Percentiles rank a stretch among this genome's conserved stretches.
Evolutionary conservation across 805 yeast genomes (phyloP).

Genomic region (Scheffersomyces ergatensis): DNA sequence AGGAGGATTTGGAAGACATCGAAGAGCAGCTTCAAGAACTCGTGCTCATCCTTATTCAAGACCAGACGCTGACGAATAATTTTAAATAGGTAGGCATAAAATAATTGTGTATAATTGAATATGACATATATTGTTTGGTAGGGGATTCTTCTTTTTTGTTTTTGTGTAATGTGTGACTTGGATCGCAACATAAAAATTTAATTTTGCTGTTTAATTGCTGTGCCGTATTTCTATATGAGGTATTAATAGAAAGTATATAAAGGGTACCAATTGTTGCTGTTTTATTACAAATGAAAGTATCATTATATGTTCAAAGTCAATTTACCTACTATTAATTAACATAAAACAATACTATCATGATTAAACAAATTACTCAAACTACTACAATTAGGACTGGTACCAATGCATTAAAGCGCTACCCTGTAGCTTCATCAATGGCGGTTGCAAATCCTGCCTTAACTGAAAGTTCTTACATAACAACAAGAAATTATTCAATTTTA

Average conservation of each 20-base stretch:
- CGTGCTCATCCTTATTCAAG: slow-evolving; percentile 21
- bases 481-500: slow-evolving; percentile 21
- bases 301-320: too few relatives aligned
- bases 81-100: too few relatives aligned
- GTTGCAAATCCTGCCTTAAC: not conserved
- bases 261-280: too few relatives aligned
- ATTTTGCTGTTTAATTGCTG: too few relatives aligned
- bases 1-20: slow-evolving; percentile 19
- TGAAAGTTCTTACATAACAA: not conserved
- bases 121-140: too few relatives aligned
- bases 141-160: too few relatives aligned
- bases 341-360: not conserved
- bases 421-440: slow-evolving; percentile 1
- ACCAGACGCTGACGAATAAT: slow-evolving; percentile 8
- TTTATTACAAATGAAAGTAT: too few relatives aligned
- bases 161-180: too few relatives aligned
- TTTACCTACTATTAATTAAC: not conserved
- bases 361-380: not conserved
- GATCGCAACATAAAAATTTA: too few relatives aligned
- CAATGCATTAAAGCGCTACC: not conserved
- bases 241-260: too few relatives aligned
- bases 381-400: not conserved
- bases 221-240: too few relatives aligned
- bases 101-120: too few relatives aligned
- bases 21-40: slow-evolving; percentile 9